Percentiles rank a stretch among this genome's conserved stretches.
Evolutionary conservation across 2,329 filamentous ascomycete species (phyloP).

Genomic region (Aureobasidium namibiae): DNA sequence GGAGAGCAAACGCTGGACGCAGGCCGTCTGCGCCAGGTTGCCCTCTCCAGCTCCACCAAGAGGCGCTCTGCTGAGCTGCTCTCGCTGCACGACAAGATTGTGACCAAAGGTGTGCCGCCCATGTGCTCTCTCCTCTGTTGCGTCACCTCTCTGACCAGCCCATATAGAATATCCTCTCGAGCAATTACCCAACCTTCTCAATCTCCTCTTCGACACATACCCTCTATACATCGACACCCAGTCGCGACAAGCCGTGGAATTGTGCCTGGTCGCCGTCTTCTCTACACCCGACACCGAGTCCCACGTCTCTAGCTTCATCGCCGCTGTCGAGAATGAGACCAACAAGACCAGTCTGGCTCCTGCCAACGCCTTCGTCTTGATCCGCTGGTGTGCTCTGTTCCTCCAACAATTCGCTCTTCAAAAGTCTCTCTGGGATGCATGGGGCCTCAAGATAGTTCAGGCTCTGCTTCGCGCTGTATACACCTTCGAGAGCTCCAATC

Average conservation of each 20-base stretch:
- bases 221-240: conserved; percentile 76
- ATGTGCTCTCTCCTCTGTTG: background rate
- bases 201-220: conserved; percentile 78
- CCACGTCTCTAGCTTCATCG: conserved; percentile 56
- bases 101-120: conserved; percentile 33
- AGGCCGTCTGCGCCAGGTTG: conserved; percentile 28
- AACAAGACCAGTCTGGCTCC: conserved; percentile 70
- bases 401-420: conserved; percentile 61
- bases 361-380: conserved; percentile 74
- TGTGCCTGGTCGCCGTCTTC: conserved; percentile 65
- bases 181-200: conserved; percentile 37
- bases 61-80: conserved; percentile 37
- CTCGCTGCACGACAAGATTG: conserved; percentile 35
- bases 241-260: conserved; percentile 75
- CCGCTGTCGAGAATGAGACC: conserved; percentile 61
- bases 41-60: conserved; percentile 42
- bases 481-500: conserved; percentile 60
- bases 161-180: conserved; percentile 14
- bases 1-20: conserved; percentile 16
- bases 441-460: conserved; percentile 57
- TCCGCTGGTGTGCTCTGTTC: conserved; percentile 81
- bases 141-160: background rate
- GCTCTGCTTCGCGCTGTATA: conserved; percentile 69
- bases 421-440: conserved; percentile 53
- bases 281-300: conserved; percentile 48